Percentiles rank a stretch among this genome's conserved stretches.
These are phyloP conservation scores for Fusarium xyrophilum DNA, from an alignment of 2,329 filamentous ascomycete genomes.

Conservation along the genomic window DNA sequence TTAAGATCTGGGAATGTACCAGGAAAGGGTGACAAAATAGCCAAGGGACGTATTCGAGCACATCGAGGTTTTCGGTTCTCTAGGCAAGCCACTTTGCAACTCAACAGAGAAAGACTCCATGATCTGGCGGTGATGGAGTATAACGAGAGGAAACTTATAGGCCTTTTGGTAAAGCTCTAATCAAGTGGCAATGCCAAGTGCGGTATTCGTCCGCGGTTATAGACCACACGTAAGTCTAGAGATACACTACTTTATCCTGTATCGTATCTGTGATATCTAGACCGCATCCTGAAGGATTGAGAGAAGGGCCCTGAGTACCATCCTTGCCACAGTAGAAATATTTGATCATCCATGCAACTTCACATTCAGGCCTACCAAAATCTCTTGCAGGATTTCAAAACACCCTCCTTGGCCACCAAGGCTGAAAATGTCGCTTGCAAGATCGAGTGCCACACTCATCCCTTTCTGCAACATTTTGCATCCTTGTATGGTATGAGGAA, in stretches of 20 bases:
- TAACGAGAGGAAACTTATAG: neutral
- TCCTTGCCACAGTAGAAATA: neutral
- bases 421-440: constrained; percentile 38
- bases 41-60: neutral
- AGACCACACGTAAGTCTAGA: neutral
- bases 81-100: neutral
- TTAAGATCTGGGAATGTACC: neutral
- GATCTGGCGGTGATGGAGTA: neutral
- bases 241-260: neutral
- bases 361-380: constrained; percentile 6
- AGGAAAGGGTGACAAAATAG: neutral
- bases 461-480: constrained; percentile 25
- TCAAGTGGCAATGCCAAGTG: neutral
- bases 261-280: neutral
- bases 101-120: neutral
- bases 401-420: constrained; percentile 37
- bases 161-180: neutral
- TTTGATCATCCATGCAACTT: constrained; percentile 7
- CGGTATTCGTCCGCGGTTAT: neutral
- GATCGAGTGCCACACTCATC: constrained; percentile 45
- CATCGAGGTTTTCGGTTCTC: neutral
- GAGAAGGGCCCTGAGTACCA: neutral
- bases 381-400: constrained; percentile 37
- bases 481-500: constrained; percentile 45
- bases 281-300: neutral